These are phyloP conservation scores for Fusarium bulbicola DNA, from an alignment of 2,329 filamentous ascomycete genomes.

Conservation along the genomic window DNA sequence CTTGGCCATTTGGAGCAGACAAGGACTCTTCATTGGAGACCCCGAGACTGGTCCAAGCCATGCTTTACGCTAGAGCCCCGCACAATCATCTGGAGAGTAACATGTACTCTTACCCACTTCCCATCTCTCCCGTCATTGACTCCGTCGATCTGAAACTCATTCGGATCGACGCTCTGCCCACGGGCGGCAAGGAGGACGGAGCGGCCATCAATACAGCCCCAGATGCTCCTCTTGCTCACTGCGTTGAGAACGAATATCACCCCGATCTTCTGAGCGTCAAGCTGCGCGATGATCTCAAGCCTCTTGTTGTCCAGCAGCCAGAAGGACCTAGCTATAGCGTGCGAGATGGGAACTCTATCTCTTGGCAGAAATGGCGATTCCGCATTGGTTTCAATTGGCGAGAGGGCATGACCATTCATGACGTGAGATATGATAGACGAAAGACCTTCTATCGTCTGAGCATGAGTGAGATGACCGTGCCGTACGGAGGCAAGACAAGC, in stretches of 20 bases:
- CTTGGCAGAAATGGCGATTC: constrained; percentile 76
- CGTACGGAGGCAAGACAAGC: constrained; percentile 35
- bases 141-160: constrained; percentile 62
- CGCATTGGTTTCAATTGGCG: constrained; percentile 74
- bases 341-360: constrained; percentile 53
- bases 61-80: background rate
- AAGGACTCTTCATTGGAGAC: background rate
- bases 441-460: constrained; percentile 73
- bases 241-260: constrained; percentile 53
- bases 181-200: constrained; percentile 56
- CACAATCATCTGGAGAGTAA: background rate
- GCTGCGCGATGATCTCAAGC: constrained; percentile 66
- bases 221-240: constrained; percentile 48
- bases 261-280: constrained; percentile 61
- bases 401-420: constrained; percentile 77
- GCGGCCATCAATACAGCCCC: constrained; percentile 52
- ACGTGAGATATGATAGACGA: constrained; percentile 72
- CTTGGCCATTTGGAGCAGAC: background rate
- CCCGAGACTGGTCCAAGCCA: background rate
- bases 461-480: constrained; percentile 75
- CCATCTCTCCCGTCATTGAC: constrained; percentile 68
- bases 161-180: constrained; percentile 65
- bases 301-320: constrained; percentile 75
- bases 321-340: constrained; percentile 74
- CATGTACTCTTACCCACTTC: constrained; percentile 65